These are phyloP conservation scores for Cornus suecica DNA, from an alignment of 148 eudicot species.

Conservation along the genomic window DNA sequence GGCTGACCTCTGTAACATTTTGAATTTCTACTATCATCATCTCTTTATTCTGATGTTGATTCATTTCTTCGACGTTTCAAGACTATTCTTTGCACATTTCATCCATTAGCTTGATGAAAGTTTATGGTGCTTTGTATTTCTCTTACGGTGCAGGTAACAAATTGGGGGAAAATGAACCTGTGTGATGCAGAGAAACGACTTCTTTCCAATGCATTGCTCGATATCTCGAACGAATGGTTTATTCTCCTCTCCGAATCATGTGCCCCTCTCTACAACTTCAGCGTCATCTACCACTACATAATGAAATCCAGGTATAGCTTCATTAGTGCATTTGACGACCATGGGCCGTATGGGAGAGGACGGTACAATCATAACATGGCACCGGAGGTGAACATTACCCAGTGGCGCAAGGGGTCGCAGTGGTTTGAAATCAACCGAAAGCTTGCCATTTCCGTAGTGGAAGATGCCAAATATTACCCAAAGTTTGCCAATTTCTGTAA, in stretches of 20 bases:
- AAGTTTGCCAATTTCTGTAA: constrained; percentile 62
- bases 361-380: constrained; percentile 62
- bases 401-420: constrained; percentile 87
- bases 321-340: constrained; percentile 66
- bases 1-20: neutral
- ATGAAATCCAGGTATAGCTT: constrained; percentile 59
- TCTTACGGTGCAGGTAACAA: constrained; percentile 35
- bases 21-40: neutral
- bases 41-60: neutral
- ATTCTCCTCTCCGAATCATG: constrained; percentile 80
- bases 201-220: constrained; percentile 78
- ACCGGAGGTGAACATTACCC: constrained; percentile 59
- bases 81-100: neutral
- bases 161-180: constrained; percentile 92
- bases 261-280: constrained; percentile 74
- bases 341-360: constrained; percentile 74
- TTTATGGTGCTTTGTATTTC: neutral
- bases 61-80: neutral
- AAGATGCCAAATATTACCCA: constrained; percentile 54
- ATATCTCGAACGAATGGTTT: constrained; percentile 69
- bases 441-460: constrained; percentile 51
- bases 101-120: neutral
- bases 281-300: constrained; percentile 50
- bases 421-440: constrained; percentile 74
- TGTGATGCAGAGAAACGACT: constrained; percentile 89